A percentile compares a stretch with the other conserved stretches of the same genome.
These are phyloP conservation scores for Salisapilia sapeloensis DNA, from an alignment of 352 stramenopile genomes.

Conservation along the genomic window DNA sequence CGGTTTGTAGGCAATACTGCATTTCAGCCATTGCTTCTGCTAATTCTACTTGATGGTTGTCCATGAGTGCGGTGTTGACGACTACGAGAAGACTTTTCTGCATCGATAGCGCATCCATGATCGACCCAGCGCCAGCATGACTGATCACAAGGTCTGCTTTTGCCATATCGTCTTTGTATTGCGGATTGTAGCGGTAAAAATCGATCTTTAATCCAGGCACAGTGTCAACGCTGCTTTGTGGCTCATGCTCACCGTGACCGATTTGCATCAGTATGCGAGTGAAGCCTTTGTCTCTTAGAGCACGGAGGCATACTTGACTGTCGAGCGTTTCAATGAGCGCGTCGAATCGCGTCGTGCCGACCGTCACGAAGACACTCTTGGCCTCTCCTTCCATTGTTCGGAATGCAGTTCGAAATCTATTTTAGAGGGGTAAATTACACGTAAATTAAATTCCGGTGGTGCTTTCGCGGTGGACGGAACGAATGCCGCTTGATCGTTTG, in stretches of 20 bases:
- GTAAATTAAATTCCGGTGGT: no score
- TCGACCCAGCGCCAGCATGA: constrained; percentile 88
- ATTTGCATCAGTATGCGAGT: constrained; percentile 65
- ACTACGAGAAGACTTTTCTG: constrained; percentile 84
- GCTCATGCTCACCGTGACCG: constrained; percentile 42
- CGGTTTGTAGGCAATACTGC: constrained; percentile 39
- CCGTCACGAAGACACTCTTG: constrained; percentile 77
- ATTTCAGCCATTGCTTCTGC: constrained; percentile 80
- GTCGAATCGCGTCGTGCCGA: constrained; percentile 91
- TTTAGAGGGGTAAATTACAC: no score
- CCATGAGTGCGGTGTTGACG: constrained; percentile 91
- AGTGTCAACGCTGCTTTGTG: constrained; percentile 5
- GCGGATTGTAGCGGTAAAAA: constrained; percentile 83
- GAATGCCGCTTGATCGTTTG: no score
- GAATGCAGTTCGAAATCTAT: no score
- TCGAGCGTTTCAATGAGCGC: constrained; percentile 65
- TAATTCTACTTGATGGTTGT: constrained; percentile 95
- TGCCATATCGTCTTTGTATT: constrained; percentile 82
- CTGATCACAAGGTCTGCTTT: constrained; percentile 87
- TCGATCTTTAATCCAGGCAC: constrained; percentile 18
- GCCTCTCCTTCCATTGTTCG: no score
- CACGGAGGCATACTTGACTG: constrained; percentile 27
- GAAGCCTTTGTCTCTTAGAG: constrained; percentile 35
- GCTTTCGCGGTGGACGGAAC: no score
- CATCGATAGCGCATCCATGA: constrained; percentile 83